Conservation (phyloP, 495 filamentous ascomycete genomes). For the Penicillium herquei region DNA sequence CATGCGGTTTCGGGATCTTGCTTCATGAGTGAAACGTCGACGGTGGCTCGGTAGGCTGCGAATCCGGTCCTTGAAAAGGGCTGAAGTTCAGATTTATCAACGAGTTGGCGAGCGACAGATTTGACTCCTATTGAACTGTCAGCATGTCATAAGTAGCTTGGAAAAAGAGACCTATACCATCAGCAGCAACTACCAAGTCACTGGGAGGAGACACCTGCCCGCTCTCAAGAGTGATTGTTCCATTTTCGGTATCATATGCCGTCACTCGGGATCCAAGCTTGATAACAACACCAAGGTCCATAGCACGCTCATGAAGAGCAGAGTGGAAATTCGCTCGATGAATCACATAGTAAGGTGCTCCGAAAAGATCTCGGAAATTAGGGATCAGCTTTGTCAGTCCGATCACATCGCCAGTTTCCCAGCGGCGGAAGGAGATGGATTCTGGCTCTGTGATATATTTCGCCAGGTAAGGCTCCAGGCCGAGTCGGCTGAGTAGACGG, state of each 20-base stretch:
- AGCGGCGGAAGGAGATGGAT: slow-evolving; percentile 39
- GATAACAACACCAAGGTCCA: slow-evolving; percentile 33
- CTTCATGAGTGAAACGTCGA: slow-evolving; percentile 40
- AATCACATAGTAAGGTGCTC: slow-evolving; percentile 42
- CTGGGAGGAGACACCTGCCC: slow-evolving; percentile 8
- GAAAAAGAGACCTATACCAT: slow-evolving; percentile 25
- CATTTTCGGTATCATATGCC: slow-evolving; percentile 18
- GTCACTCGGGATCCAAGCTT: slow-evolving; percentile 22
- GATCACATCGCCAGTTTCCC: slow-evolving; percentile 40
- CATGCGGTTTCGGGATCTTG: slow-evolving; percentile 36
- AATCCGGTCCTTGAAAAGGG: slow-evolving; percentile 20
- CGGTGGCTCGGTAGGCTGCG: slow-evolving; percentile 43
- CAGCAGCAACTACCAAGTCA: slow-evolving; percentile 46
- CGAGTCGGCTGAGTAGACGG: slow-evolving; percentile 42
- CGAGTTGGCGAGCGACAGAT: slow-evolving; percentile 28
- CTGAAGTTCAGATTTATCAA: slow-evolving; percentile 21
- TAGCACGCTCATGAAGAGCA: slow-evolving; percentile 28
- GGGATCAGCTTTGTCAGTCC: slow-evolving; percentile 36
- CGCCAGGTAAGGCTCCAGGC: slow-evolving; percentile 33
- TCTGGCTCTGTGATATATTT: slow-evolving; percentile 33
- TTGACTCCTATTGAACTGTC: slow-evolving; percentile 27
- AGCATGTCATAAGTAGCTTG: not conserved
- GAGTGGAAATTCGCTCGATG: slow-evolving; percentile 44
- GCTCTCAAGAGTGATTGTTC: slow-evolving; percentile 20
- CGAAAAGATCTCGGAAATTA: slow-evolving; percentile 32